Evolutionary conservation across 257 asterid genomes (phyloP).

Genomic region (Anisodus acutangulus): DNA sequence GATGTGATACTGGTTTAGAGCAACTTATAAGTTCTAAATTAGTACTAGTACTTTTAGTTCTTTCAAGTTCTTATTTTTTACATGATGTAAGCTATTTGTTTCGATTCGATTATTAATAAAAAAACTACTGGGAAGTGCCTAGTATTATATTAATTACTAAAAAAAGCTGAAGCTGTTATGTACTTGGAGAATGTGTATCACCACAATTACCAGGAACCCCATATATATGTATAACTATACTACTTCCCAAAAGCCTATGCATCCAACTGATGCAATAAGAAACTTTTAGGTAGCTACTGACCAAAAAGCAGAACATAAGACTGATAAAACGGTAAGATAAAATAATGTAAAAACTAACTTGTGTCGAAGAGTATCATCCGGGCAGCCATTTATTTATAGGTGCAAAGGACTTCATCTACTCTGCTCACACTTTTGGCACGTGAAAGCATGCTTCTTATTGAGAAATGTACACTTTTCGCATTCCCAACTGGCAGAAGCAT

Average conservation of each 20-base stretch:
- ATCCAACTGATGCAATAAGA: conserved; percentile 26
- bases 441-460: conserved; percentile 19
- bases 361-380: not conserved
- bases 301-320: conserved; percentile 16
- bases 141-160: too few species aligned
- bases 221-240: not conserved
- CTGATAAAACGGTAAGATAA: conserved; percentile 1
- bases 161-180: not conserved
- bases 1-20: too few species aligned
- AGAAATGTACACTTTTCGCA: conserved; percentile 31
- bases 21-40: too few species aligned
- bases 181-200: conserved; percentile 21
- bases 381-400: not conserved
- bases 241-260: not conserved
- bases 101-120: too few species aligned
- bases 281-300: conserved; percentile 22
- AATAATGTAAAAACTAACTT: conserved; percentile 19
- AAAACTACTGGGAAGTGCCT: too few species aligned
- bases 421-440: conserved; percentile 29
- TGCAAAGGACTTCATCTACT: conserved; percentile 19
- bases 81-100: too few species aligned
- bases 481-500: conserved; percentile 32
- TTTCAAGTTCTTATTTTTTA: too few species aligned
- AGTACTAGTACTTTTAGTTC: too few species aligned
- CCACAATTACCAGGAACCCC: conserved; percentile 2